phyloP scores from a whole-genome alignment of 257 asterid genomes.

The Asclepias syriaca region DNA sequence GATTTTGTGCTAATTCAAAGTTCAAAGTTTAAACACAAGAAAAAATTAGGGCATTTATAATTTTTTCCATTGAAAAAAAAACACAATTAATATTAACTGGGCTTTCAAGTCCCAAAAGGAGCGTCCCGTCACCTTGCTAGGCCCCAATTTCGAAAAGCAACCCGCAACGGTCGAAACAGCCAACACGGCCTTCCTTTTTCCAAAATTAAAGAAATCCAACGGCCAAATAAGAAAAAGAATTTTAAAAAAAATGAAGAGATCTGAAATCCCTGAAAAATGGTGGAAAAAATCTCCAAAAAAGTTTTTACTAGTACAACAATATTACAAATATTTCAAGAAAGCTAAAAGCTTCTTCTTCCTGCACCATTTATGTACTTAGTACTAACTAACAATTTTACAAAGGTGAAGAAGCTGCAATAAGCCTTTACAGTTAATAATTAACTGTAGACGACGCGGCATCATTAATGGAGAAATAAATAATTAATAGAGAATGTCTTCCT shows the following conservation, averaged over 20 bases:
- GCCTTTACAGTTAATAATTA: not conserved
- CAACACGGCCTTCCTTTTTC: not conserved
- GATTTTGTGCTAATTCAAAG: not conserved
- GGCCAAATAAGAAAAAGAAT: no score
- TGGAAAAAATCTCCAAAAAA: no score
- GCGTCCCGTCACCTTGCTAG: not conserved
- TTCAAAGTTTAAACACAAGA: not conserved
- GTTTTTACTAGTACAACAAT: no score
- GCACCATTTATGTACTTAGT: no score
- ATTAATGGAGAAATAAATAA: not conserved
- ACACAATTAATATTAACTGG: not conserved
- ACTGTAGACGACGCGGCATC: not conserved
- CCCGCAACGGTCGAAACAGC: not conserved
- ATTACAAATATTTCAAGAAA: no score
- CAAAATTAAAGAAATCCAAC: not conserved
- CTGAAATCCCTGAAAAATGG: no score
- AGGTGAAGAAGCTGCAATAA: not conserved
- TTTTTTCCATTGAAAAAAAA: no score
- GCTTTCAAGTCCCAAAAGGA: not conserved
- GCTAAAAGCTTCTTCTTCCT: no score
- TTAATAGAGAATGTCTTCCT: slow-evolving; percentile 19
- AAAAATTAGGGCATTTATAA: no score
- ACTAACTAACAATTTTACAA: not conserved
- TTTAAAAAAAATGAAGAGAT: no score
- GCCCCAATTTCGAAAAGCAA: not conserved